A percentile compares a stretch with the other conserved stretches of the same genome.
phyloP scores from a whole-genome alignment of 2,329 filamentous ascomycete genomes.

The Coniochaeta prunicola region DNA sequence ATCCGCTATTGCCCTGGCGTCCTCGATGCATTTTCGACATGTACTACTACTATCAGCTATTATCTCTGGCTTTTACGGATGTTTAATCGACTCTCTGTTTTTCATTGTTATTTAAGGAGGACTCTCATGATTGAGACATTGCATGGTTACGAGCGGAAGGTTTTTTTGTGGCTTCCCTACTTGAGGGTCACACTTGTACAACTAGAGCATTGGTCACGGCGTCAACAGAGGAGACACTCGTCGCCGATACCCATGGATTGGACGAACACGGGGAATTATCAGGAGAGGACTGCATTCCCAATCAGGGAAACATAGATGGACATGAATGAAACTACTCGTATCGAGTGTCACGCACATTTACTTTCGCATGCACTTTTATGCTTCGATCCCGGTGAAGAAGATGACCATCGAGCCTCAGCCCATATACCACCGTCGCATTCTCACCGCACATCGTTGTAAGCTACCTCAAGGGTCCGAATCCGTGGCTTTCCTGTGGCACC shows the following conservation, averaged over 20 bases:
- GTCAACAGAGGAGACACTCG: constrained; percentile 6
- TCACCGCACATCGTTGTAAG: neutral
- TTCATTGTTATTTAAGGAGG: neutral
- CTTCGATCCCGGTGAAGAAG: neutral
- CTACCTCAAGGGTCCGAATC: neutral
- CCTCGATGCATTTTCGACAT: neutral
- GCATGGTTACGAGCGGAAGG: neutral
- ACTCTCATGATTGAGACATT: neutral
- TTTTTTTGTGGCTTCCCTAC: neutral
- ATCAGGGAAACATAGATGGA: neutral
- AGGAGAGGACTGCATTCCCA: neutral
- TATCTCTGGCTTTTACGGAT: neutral
- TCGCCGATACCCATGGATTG: constrained; percentile 7
- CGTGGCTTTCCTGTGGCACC: constrained; percentile 4
- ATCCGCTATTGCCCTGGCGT: neutral
- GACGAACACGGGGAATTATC: neutral
- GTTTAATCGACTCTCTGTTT: neutral
- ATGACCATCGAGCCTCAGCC: neutral
- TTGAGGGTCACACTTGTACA: constrained; percentile 1
- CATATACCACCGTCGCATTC: neutral
- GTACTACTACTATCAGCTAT: neutral
- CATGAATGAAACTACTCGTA: neutral
- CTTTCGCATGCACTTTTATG: neutral
- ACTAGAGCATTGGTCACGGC: constrained; percentile 10
- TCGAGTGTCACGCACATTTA: neutral